Evolutionary conservation across 306 rosid species (phyloP), one percentile per base, ranked within the genome.

Genomic region (Ormosia emarginata): DNA sequence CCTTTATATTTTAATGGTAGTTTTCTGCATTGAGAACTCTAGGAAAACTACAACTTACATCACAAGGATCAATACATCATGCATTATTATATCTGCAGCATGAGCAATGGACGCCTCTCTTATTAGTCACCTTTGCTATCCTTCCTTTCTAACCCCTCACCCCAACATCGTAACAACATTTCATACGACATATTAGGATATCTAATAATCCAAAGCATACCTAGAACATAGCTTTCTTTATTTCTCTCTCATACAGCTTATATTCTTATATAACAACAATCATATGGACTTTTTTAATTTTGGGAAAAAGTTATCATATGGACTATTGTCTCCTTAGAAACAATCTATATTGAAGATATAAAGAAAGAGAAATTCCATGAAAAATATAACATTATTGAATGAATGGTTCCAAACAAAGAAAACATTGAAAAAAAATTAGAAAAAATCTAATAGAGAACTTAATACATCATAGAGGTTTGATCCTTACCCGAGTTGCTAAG

Each of bases 401-500:
- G 74, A 83, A 55, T 44, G 41, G 44, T 66, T 73, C 49, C 29
- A 18, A 71, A 73, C 5, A 18, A 56, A 44, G 58, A 73, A 37
- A 64, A 6, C n/a, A 52, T 39, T 24, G 53, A 36, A 55, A 17
- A 9, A 30, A 24, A 71, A 12, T 1, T 46, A 56, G 3, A 82
- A 67, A 53, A 53, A 2, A 47, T 29, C 67, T 43, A 49, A 39
- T 6, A 71, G 30, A 67, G 18, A 83, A 24, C 37, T 67, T 37
- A 71, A 15, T 39, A 58, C 13, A 41, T 43, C 6, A n/a, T 9
- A 30, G 56, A 77, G 70, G 63, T 46, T 49, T 52, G 81, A 71
- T 79, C 58, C 91, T 91, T 88, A 94, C 98, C 82, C 90, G 89
- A 75, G 98, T 94, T 1, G 93, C 93, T 82, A 91, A 86, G 85